Conservation (phyloP, 345 rosid genomes). For the Clarkia xantiana region DNA sequence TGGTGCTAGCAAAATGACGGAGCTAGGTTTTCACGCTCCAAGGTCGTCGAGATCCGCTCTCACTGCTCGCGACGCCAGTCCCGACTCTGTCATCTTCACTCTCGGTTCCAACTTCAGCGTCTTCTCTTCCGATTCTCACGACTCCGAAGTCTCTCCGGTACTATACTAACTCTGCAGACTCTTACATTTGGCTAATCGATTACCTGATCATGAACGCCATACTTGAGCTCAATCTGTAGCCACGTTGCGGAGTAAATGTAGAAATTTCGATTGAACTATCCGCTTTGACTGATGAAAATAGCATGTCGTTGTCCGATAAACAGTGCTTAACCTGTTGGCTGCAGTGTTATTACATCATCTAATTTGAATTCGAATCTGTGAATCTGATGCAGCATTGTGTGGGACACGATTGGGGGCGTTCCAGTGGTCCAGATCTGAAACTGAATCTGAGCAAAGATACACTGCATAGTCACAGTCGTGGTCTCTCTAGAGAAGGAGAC, state of each 20-base stretch:
- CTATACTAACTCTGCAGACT: not conserved
- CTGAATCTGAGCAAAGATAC: slow-evolving; percentile 27
- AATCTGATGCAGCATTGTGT: slow-evolving; percentile 42
- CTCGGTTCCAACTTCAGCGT: slow-evolving; percentile 68
- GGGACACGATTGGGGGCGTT: slow-evolving; percentile 40
- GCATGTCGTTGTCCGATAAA: not conserved
- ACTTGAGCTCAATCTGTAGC: no score
- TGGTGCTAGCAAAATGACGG: slow-evolving; percentile 2
- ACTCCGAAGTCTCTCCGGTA: slow-evolving; percentile 60
- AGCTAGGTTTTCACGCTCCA: slow-evolving; percentile 1
- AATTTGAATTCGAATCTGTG: not conserved
- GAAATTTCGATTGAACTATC: no score
- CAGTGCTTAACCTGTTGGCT: not conserved
- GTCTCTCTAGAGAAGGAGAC: slow-evolving; percentile 32
- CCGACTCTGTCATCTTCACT: slow-evolving; percentile 75
- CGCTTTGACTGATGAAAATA: no score
- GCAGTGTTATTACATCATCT: not conserved
- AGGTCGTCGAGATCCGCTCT: slow-evolving; percentile 17
- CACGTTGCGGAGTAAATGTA: no score
- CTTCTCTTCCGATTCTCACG: slow-evolving; percentile 78
- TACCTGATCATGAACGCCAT: no score
- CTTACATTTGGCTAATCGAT: no score
- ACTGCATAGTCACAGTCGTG: slow-evolving; percentile 35
- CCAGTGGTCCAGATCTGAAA: slow-evolving; percentile 61
- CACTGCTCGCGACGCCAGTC: slow-evolving; percentile 55